Evolutionary conservation across 768 basidiomycete genomes (phyloP).

Genomic region (Amanita muscaria): DNA sequence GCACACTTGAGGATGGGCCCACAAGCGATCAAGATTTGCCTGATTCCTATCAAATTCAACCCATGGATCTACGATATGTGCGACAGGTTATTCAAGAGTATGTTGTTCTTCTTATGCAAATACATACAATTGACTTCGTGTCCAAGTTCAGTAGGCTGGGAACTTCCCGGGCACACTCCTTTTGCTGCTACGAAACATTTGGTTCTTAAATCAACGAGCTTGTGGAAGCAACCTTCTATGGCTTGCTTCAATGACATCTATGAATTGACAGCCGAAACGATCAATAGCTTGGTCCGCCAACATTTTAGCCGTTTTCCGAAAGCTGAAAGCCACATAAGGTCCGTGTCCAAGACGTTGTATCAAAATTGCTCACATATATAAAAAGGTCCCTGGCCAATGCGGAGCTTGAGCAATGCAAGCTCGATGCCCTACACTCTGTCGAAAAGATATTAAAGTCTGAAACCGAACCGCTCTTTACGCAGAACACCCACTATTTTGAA

Average conservation of each 20-base stretch:
- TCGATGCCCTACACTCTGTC: not conserved
- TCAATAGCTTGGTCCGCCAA: not conserved
- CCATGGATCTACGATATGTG: slow-evolving; percentile 23
- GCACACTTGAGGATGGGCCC: not conserved
- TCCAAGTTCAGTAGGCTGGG: slow-evolving; percentile 31
- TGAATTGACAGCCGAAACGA: not conserved
- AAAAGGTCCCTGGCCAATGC: not conserved
- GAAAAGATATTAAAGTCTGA: not conserved
- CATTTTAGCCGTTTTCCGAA: slow-evolving; percentile 1
- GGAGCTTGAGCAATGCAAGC: not conserved
- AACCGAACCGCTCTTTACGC: slow-evolving; percentile 5
- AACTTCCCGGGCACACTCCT: slow-evolving; percentile 32
- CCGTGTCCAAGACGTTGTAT: not conserved
- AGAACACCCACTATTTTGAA: slow-evolving; percentile 9
- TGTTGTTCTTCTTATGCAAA: slow-evolving; percentile 11
- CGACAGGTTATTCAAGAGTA: slow-evolving; percentile 4
- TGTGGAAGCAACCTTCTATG: slow-evolving; percentile 29
- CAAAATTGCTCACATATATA: not conserved
- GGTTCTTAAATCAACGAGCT: slow-evolving; percentile 23
- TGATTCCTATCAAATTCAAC: slow-evolving; percentile 6
- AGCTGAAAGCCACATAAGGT: slow-evolving; percentile 1
- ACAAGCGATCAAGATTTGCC: slow-evolving; percentile 10
- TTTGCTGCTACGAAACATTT: slow-evolving; percentile 30
- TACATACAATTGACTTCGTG: not conserved
- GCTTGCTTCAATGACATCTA: slow-evolving; percentile 26